Evolutionary conservation across 2,329 filamentous ascomycete genomes (phyloP).

Genomic region (Tolypocladium cylindrosporum): DNA sequence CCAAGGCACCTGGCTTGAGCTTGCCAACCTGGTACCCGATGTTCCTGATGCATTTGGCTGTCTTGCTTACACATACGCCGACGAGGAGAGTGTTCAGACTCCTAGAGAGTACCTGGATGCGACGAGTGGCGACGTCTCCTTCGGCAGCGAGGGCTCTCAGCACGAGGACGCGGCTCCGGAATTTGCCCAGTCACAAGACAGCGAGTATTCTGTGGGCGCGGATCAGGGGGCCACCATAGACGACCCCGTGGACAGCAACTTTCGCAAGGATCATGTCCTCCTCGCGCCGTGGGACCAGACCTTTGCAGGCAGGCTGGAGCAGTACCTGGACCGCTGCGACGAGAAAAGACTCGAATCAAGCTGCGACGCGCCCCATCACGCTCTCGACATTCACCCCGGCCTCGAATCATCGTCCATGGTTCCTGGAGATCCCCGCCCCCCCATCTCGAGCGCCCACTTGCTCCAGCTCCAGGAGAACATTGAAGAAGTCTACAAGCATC

Average conservation of each 20-base stretch:
- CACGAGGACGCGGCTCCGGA: not conserved
- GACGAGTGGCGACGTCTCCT: not conserved
- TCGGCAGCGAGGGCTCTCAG: not conserved
- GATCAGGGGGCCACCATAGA: not conserved
- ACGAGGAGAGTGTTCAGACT: not conserved
- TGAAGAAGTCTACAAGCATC: not conserved
- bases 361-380: not conserved
- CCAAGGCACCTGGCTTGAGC: not conserved
- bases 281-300: not conserved
- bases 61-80: not conserved
- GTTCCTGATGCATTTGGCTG: not conserved
- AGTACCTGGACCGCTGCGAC: constrained; percentile 2
- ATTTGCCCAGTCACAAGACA: not conserved
- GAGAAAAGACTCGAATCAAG: not conserved
- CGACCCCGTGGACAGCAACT: not conserved
- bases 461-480: not conserved
- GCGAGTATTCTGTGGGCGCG: not conserved
- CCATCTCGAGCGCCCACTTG: not conserved
- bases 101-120: not conserved
- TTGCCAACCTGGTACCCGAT: not conserved
- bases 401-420: not conserved
- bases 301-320: constrained; percentile 1
- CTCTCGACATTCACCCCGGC: not conserved
- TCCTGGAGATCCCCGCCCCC: no score
- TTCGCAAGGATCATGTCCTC: not conserved